Base-by-base conservation (phyloP, 2,329 filamentous ascomycete genomes). In the Colletotrichum simmondsii region DNA sequence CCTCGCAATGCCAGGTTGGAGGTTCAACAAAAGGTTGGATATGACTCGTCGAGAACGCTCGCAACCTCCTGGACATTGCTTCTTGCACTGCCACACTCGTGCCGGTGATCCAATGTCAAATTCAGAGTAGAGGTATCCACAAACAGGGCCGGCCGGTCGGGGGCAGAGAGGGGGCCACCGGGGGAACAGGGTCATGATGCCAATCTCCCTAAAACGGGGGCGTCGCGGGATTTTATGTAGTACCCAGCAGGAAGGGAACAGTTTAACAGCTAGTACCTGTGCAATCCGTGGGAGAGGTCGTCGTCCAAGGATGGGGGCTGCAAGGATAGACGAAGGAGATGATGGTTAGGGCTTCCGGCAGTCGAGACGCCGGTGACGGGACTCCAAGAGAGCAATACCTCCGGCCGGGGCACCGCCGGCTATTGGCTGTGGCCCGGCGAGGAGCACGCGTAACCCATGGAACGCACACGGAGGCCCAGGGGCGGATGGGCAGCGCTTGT, bases 311-410 rank as follows among this genome's bases (percentile, higher is more conserved):
- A 26, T 26, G 30, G 37, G 59, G 16, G 59, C 42, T 30, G 60
- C 11, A 52, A 52, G 46, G 42, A 46, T 32, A 30, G 26, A 52
- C 8, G 52, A 26, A 5, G 52, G 52, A 54, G 42, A 61, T 22
- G 59, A 52, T 28, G 37, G n/a, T 52, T 46, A 65, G 52, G 66
- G 66, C 54, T 68, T 52, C 70, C 70, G 70, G 70, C 66, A 72
- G 70, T 72, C 70, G 56, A 72, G 60, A 59, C 35, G n/a, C 60
- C 66, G 70, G 66, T n/a, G 46, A 57, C 70, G 70, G 70, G 35
- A 70, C 37, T 65, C 66, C 66, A 72, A 72, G 54, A 72, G 7
- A 70, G 70, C 32, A 70, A 61, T 65, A 70, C 22, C 60, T 57
- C 70, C 70, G 70, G 70, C 70, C 66, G 66, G 70, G 28, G 46